Evolutionary conservation across 306 rosid species (phyloP).

Genomic region (Benincasa hispida): DNA sequence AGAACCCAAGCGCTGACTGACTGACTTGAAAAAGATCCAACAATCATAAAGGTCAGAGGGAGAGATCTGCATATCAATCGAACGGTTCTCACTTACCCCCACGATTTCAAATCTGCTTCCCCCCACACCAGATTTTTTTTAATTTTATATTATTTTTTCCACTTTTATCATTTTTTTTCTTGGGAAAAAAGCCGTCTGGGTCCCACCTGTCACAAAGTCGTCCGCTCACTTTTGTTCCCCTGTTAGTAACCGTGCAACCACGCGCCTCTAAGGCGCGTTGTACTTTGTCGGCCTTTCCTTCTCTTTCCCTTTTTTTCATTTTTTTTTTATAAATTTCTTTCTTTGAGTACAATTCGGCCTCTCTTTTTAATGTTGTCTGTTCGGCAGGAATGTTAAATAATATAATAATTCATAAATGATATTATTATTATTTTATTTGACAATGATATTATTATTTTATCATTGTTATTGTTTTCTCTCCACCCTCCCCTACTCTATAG

Average conservation of each 20-base stretch:
- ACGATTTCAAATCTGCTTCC: neutral
- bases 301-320: too few species aligned
- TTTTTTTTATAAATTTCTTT: too few species aligned
- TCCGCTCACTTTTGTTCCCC: neutral
- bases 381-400: neutral
- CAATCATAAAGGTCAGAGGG: neutral
- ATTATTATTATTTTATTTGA: neutral
- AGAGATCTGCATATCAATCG: neutral
- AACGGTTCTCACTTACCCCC: neutral
- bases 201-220: neutral
- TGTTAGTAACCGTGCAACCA: neutral
- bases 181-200: neutral
- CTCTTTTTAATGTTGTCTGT: constrained; percentile 3
- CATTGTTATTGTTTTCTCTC: neutral
- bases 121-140: neutral
- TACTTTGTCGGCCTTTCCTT: neutral
- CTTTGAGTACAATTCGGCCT: neutral
- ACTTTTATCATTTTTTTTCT: neutral
- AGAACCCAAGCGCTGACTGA: neutral
- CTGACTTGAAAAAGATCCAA: neutral
- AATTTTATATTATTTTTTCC: neutral
- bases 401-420: neutral
- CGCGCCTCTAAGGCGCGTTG: neutral
- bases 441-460: too few species aligned
- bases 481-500: too few species aligned